phyloP scores from a whole-genome alignment of 306 rosid species.

The Malus sieversii region DNA sequence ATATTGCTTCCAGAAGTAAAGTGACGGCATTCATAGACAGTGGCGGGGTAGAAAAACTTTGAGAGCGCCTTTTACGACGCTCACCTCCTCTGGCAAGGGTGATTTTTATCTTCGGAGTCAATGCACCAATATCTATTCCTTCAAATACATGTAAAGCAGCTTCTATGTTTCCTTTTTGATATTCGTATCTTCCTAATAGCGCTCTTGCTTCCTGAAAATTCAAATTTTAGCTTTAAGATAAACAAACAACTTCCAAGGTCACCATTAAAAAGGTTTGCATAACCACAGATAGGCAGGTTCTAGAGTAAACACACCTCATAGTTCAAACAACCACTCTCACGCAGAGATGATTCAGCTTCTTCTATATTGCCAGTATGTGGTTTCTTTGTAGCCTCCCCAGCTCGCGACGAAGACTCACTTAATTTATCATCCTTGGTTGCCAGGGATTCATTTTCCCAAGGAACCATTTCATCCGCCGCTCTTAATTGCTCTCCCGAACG shows the following conservation, averaged over 20 bases:
- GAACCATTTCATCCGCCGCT: conserved; percentile 34
- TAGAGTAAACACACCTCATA: conserved; percentile 61
- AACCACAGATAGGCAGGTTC: neutral
- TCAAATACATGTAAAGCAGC: conserved; percentile 87
- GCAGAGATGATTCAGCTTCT: conserved; percentile 82
- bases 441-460: conserved; percentile 38
- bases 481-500: conserved; percentile 46
- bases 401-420: conserved; percentile 26
- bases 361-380: conserved; percentile 63
- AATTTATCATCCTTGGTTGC: conserved; percentile 35
- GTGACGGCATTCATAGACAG: conserved; percentile 70
- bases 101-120: conserved; percentile 59
- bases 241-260: neutral
- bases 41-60: conserved; percentile 35
- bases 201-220: conserved; percentile 90
- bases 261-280: neutral
- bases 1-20: conserved; percentile 74
- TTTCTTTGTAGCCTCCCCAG: conserved; percentile 30
- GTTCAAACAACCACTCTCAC: conserved; percentile 74
- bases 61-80: conserved; percentile 45
- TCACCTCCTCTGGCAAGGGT: conserved; percentile 57
- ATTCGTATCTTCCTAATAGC: conserved; percentile 79
- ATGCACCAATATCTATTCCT: conserved; percentile 61
- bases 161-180: conserved; percentile 86
- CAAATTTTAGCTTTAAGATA: conserved; percentile 14